Conservation (phyloP, 1,284 basidiomycete species). For the Melampsora americana region DNA sequence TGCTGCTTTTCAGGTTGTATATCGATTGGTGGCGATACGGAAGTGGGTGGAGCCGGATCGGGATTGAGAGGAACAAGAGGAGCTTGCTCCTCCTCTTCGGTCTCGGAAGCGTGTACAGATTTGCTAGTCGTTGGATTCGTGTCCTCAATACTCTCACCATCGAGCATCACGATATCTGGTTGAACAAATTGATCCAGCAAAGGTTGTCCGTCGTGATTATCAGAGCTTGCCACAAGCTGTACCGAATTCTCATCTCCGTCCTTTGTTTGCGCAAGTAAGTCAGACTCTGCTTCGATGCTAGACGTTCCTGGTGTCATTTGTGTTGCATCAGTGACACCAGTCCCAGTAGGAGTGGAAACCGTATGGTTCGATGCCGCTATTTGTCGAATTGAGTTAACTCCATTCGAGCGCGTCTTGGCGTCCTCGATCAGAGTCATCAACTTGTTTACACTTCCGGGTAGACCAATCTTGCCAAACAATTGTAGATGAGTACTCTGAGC, state of each 20-base stretch:
- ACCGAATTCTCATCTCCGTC: conserved; percentile 10
- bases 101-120: conserved; percentile 6
- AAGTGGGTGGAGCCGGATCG: background rate
- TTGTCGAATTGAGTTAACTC: conserved; percentile 8
- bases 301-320: background rate
- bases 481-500: conserved; percentile 34
- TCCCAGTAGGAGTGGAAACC: background rate
- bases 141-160: conserved; percentile 39
- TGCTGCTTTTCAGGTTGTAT: background rate
- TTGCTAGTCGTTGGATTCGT: background rate
- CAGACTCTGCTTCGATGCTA: background rate
- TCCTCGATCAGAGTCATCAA: conserved; percentile 39
- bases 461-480: conserved; percentile 38
- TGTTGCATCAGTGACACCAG: background rate
- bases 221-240: background rate
- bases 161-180: conserved; percentile 40
- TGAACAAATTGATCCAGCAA: background rate
- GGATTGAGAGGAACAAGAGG: background rate
- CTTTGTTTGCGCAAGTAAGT: background rate
- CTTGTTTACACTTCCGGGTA: conserved; percentile 30
- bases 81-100: conserved; percentile 14
- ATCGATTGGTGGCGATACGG: background rate
- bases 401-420: conserved; percentile 10
- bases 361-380: conserved; percentile 4
- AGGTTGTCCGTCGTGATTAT: conserved; percentile 2